Percentiles rank a stretch among this genome's conserved stretches.
These are phyloP conservation scores for Fusarium siculi DNA, from an alignment of 2,329 filamentous ascomycete species.

Conservation along the genomic window DNA sequence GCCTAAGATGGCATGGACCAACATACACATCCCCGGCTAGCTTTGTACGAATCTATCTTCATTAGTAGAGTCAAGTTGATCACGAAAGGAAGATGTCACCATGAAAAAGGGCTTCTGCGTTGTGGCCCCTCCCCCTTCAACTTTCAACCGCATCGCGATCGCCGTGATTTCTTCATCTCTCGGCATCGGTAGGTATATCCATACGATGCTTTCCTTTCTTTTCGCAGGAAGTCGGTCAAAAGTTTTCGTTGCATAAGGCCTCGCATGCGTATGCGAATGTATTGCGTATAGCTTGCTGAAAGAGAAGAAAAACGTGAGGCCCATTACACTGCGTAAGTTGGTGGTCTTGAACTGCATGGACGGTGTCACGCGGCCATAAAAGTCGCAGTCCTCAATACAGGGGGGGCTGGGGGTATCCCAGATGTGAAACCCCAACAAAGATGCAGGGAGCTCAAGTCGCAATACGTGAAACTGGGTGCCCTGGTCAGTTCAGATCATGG, in stretches of 20 bases:
- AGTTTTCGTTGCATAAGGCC: neutral
- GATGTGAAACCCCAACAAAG: neutral
- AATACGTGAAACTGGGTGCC: conserved; percentile 5
- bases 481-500: neutral
- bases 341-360: conserved; percentile 13
- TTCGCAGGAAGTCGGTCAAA: neutral
- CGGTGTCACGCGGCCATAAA: conserved; percentile 9
- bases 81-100: neutral
- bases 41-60: conserved; percentile 5
- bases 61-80: neutral
- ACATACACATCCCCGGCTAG: conserved; percentile 10
- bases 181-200: conserved; percentile 7
- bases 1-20: neutral
- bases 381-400: neutral
- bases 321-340: conserved; percentile 3
- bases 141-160: conserved; percentile 1
- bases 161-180: conserved; percentile 1
- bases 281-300: conserved; percentile 20
- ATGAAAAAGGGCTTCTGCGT: conserved; percentile 13
- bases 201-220: neutral
- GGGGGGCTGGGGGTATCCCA: conserved; percentile 22
- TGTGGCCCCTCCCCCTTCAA: neutral
- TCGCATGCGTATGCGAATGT: conserved; percentile 1
- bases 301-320: conserved; percentile 22
- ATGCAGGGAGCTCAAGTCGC: neutral